These are phyloP conservation scores for Taxillus chinensis DNA, from an alignment of 164 flowering plant genomes.

Conservation along the genomic window DNA sequence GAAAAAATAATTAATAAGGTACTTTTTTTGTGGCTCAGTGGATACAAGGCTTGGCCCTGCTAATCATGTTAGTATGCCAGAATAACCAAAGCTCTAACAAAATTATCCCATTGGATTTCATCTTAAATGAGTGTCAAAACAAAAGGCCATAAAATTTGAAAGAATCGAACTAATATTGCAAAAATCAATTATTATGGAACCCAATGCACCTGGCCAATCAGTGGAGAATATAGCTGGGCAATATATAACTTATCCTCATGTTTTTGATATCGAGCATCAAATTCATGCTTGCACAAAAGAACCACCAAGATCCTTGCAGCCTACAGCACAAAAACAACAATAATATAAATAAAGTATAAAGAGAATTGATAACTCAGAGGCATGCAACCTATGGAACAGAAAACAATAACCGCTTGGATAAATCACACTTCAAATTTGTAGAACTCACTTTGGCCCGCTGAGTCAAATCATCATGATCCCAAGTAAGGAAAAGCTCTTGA, in stretches of 20 bases:
- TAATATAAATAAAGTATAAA: not conserved
- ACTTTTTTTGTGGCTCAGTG: no score
- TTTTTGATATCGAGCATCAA: constrained; percentile 95
- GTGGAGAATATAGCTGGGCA: constrained; percentile 94
- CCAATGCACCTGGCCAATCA: constrained; percentile 75
- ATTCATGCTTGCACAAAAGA: constrained; percentile 95
- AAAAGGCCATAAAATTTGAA: no score
- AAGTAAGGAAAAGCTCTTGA: constrained; percentile 91
- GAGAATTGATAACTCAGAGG: not conserved
- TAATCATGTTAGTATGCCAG: no score
- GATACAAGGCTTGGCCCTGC: no score
- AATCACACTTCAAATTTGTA: constrained; percentile 1
- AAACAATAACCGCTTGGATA: not conserved
- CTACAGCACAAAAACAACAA: constrained; percentile 18
- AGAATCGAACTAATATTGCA: no score
- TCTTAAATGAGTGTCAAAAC: no score
- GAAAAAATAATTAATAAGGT: no score
- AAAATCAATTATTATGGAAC: no score
- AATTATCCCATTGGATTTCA: no score
- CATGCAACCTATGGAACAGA: not conserved
- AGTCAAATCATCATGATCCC: constrained; percentile 94
- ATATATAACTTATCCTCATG: constrained; percentile 93
- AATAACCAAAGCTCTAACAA: no score
- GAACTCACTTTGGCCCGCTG: constrained; percentile 74
- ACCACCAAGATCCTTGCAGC: constrained; percentile 92